Evolutionary conservation across 2,329 filamentous ascomycete genomes (phyloP), one percentile per base, ranked within the genome.

Genomic region (Leptographium wingfieldii): DNA sequence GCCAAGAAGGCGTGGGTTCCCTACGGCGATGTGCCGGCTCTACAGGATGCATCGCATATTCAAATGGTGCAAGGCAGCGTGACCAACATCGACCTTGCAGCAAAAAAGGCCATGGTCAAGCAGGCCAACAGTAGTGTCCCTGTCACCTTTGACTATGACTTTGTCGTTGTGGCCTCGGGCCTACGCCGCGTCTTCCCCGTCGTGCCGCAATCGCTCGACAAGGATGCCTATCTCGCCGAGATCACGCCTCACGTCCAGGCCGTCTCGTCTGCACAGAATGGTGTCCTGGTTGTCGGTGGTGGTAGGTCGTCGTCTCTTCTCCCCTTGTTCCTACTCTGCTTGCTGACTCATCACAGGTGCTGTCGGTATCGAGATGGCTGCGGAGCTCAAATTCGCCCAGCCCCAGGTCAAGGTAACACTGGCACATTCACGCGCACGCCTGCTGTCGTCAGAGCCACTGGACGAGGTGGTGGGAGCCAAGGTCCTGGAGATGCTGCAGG

Each of bases 231-330:
- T 68, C 73, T 89, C 1, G 68, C 75, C 53, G 86, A 91, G 67
- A 77, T 80, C 0, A 76, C 76, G 55, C 73, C 77, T 11, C 85
- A 90, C 63, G 82, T 88, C 64, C 72, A 78, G 25, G 70, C 73
- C 14, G 76, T 84, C 2, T 70, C 75, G 46, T 73, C 74, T 35
- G 81, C 82, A 1, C 72, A 70, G 5, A 74, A 82, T 25, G 83
- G 81, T 0, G 80, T 91, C 1, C 80, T 88, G 0, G 77, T 92
- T 27, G 83, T 92, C n/a, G 88, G 88, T 22, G 88, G 88, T 64
- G 83, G 59, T 60, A 40, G 2, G 55, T 66, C 67, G 49, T 14
- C n/a, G 19, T 53, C 61, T 62, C 46, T 38, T 31, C 27, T 16
- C n/a, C 49, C 27, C 31, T 10, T 48, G 25, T 31, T 5, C 38